Conservation (phyloP, 768 basidiomycete species). For the Butyriboletus loyo region DNA sequence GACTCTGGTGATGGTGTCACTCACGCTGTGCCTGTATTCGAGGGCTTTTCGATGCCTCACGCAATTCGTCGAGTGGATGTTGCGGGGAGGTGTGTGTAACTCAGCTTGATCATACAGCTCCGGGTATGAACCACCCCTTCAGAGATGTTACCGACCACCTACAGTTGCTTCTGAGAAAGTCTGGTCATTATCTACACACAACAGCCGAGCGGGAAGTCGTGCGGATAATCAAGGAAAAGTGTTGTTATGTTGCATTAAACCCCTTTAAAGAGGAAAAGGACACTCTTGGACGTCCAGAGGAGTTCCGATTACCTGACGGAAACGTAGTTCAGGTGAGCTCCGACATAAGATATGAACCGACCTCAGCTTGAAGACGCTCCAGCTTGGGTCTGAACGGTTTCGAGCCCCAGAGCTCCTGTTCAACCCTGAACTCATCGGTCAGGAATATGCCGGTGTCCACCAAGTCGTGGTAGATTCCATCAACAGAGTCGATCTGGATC, state of each 20-base stretch:
- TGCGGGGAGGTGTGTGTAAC: slow-evolving; percentile 72
- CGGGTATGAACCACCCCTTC: slow-evolving; percentile 2
- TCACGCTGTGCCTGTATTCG: slow-evolving; percentile 97
- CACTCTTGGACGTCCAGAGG: slow-evolving; percentile 67
- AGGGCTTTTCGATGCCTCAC: slow-evolving; percentile 99
- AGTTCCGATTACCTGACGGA: slow-evolving; percentile 93
- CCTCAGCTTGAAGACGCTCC: slow-evolving; percentile 12
- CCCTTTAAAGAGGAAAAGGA: slow-evolving; percentile 97
- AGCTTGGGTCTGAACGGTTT: slow-evolving; percentile 95
- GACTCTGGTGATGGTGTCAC: slow-evolving; percentile 99
- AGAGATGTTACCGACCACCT: slow-evolving; percentile 98
- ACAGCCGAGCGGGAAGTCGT: slow-evolving; percentile 97
- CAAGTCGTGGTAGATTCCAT: slow-evolving; percentile 99
- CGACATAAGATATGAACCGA: slow-evolving; percentile 7
- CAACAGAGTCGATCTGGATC: slow-evolving; percentile 91
- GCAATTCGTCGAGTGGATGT: slow-evolving; percentile 95
- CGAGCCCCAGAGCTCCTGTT: slow-evolving; percentile 97
- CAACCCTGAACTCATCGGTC: slow-evolving; percentile 94
- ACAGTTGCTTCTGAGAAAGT: slow-evolving; percentile 89
- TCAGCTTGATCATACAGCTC: neutral
- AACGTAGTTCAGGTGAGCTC: slow-evolving; percentile 78
- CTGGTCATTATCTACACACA: slow-evolving; percentile 93
- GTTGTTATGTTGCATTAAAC: slow-evolving; percentile 91
- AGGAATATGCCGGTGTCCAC: slow-evolving; percentile 95
- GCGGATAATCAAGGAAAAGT: slow-evolving; percentile 96